Evolutionary conservation across 2,329 filamentous ascomycete genomes (phyloP).

Genomic region (Monosporascus sp.): DNA sequence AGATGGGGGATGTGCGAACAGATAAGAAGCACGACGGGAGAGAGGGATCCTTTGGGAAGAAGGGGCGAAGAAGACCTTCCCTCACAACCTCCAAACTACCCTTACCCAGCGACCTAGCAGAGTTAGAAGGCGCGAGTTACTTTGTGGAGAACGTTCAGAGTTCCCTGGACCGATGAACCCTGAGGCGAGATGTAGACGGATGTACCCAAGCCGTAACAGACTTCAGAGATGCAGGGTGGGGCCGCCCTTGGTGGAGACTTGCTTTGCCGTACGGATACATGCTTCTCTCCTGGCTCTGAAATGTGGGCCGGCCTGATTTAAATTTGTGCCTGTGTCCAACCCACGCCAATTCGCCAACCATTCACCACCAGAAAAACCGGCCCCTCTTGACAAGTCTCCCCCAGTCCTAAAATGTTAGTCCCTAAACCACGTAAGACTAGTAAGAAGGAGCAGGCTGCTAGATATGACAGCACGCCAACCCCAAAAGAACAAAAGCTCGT

Average conservation of each 20-base stretch:
- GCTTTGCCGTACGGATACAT: background rate
- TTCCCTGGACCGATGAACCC: background rate
- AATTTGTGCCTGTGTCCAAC: background rate
- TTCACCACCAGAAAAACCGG: too few species aligned
- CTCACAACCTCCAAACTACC: constrained; percentile 5
- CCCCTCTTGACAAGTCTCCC: too few species aligned
- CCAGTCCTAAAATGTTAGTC: too few species aligned
- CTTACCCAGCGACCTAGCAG: constrained; percentile 4
- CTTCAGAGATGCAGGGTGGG: background rate
- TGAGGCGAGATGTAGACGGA: background rate
- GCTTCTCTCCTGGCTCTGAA: background rate
- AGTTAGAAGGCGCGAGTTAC: background rate
- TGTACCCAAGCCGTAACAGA: background rate
- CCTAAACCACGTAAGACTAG: too few species aligned
- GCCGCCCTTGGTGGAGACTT: background rate
- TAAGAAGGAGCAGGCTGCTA: too few species aligned
- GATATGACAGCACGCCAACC: too few species aligned
- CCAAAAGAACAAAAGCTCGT: too few species aligned
- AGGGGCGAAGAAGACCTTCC: constrained; percentile 6
- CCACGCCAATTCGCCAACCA: too few species aligned
- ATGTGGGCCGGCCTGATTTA: background rate
- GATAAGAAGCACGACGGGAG: constrained; percentile 1
- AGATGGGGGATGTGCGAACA: constrained; percentile 3
- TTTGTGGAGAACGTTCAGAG: background rate
- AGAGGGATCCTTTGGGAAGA: constrained; percentile 7